Percentiles rank a stretch among this genome's conserved stretches.
These are phyloP conservation scores for Pseudocercospora crystallina DNA, from an alignment of 2,329 filamentous ascomycete species.

Conservation along the genomic window DNA sequence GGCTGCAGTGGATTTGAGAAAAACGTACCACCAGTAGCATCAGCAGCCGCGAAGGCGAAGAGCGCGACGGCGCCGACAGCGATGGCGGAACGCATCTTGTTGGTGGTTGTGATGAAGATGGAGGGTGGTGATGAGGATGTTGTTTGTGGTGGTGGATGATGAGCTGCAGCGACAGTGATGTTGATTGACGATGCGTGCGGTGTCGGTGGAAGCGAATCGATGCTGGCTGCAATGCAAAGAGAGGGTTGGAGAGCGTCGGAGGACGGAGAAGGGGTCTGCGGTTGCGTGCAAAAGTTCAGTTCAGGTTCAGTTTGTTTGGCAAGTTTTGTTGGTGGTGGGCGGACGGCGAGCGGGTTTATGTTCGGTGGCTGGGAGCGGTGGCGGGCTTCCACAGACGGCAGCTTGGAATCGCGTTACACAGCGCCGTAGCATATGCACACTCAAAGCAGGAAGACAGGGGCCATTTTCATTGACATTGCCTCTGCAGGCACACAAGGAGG, in stretches of 20 bases:
- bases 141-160: constrained; percentile 7
- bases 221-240: background rate
- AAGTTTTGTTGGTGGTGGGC: too few species aligned
- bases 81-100: constrained; percentile 30
- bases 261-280: background rate
- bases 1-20: background rate
- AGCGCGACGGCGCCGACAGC: constrained; percentile 27
- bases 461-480: too few species aligned
- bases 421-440: too few species aligned
- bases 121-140: constrained; percentile 9
- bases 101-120: constrained; percentile 8
- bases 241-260: constrained; percentile 1
- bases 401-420: too few species aligned
- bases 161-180: constrained; percentile 15
- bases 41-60: constrained; percentile 24
- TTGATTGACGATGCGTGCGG: constrained; percentile 7
- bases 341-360: too few species aligned
- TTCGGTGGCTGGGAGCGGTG: too few species aligned
- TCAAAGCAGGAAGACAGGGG: too few species aligned
- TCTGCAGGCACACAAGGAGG: too few species aligned
- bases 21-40: constrained; percentile 28
- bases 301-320: too few species aligned
- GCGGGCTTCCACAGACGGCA: too few species aligned
- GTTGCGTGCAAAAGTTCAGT: too few species aligned
- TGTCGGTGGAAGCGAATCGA: background rate